A percentile compares a stretch with the other conserved stretches of the same genome.
These are phyloP conservation scores for Filosporella fistucella DNA, from an alignment of 495 filamentous ascomycete species.

Conservation along the genomic window DNA sequence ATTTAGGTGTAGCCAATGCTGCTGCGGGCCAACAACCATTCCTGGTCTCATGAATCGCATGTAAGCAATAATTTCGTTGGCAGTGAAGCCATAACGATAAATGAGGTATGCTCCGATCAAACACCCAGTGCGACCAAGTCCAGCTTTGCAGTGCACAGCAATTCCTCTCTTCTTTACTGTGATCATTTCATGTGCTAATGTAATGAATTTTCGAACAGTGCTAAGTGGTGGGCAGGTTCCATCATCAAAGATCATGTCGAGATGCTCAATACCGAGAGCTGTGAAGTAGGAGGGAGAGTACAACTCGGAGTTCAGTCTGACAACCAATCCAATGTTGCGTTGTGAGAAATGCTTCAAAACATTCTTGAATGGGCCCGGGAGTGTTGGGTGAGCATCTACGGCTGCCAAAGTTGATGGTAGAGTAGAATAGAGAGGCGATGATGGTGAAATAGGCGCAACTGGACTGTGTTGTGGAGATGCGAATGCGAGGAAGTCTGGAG, in stretches of 20 bases:
- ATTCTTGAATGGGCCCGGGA: conserved; percentile 89
- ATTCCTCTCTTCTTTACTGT: conserved; percentile 81
- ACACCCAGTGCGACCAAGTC: conserved; percentile 92
- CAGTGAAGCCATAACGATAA: conserved; percentile 96
- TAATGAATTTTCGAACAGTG: conserved; percentile 88
- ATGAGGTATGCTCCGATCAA: conserved; percentile 97
- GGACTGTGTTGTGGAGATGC: conserved; percentile 87
- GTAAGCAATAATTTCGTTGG: conserved; percentile 96
- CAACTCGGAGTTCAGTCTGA: conserved; percentile 90
- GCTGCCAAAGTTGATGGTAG: conserved; percentile 65
- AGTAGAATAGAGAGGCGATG: conserved; percentile 64
- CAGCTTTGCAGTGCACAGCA: conserved; percentile 97
- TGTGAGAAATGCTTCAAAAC: conserved; percentile 83
- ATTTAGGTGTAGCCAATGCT: conserved; percentile 98
- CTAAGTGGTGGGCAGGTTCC: conserved; percentile 88
- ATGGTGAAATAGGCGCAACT: conserved; percentile 59
- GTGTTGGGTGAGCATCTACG: conserved; percentile 53
- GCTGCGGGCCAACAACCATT: conserved; percentile 99
- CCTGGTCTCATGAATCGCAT: conserved; percentile 99
- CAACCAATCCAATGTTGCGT: conserved; percentile 85
- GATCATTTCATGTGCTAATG: conserved; percentile 91
- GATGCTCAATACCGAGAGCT: conserved; percentile 86
- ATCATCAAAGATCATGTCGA: conserved; percentile 99
- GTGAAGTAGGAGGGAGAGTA: conserved; percentile 96
- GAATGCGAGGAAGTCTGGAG: conserved; percentile 90